Evolutionary conservation across 2,329 filamentous ascomycete genomes (phyloP), one percentile per base, ranked within the genome.

Genomic region (Fusarium sp.): DNA sequence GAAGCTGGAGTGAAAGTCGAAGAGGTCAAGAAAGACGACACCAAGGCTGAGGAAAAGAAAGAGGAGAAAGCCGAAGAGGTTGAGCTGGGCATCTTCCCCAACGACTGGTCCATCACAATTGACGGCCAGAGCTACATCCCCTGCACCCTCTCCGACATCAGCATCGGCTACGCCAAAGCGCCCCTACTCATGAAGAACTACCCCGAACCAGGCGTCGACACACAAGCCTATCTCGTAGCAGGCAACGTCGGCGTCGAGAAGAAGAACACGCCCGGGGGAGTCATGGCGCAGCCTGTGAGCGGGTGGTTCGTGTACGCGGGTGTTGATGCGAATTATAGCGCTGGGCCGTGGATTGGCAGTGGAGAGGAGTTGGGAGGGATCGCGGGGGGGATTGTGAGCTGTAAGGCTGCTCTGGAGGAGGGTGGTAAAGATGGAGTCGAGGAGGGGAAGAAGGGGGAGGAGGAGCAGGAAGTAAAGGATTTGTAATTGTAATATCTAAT

Each of bases 281-380:
- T 80, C 14, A 79, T 75, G 15, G 75, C 81, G 12, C 75, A 79
- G 71, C 83, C 83, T 14, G 69, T 82, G 39, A 84, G 82, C 49
- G 80, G 81, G 20, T 85, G 84, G 83, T 83, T 85, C 72, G 52
- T 85, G 35, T 85, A 83, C 59, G 83, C 78, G 4, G 83, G 83
- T 3, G 80, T 81, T 6, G 72, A 82, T 17, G 52, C 74, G 38
- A 76, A 77, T 4, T 56, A 75, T 22, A 79, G 69, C 3, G 59
- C 45, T 17, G 70, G 72, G 5, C 58, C 69, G 12, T 28, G 24
- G 10, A 64, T 76, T 47, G 80, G 80, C 1, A 78, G 74, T 38
- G 20, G 52, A 7, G 33, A 12, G 7, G 80, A 82, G 62, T 36
- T 79, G 51, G 51, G 66, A 42, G 55, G 10, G 20, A 69, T 80